Conservation (phyloP, 257 asterid species). For the Rubia yunnanensis region DNA sequence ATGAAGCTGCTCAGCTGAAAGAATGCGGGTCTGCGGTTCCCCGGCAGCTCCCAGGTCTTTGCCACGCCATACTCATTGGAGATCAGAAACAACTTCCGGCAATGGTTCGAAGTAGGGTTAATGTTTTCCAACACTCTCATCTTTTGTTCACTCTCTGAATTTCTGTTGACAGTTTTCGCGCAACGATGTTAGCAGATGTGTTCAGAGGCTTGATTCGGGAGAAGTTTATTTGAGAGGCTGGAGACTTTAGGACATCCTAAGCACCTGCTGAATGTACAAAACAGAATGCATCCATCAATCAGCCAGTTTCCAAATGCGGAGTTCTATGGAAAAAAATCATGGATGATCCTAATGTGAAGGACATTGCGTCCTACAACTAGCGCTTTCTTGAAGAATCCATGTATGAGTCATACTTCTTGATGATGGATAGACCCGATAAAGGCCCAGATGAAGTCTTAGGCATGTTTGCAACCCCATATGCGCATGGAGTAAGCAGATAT, state of each 20-base stretch:
- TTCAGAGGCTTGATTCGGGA: slow-evolving; percentile 42
- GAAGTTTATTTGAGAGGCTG: slow-evolving; percentile 74
- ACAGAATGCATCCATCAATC: slow-evolving; percentile 78
- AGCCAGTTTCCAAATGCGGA: slow-evolving; percentile 60
- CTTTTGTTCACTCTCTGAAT: not conserved
- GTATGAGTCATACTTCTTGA: slow-evolving; percentile 50
- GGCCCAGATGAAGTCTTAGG: no score
- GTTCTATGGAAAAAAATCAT: slow-evolving; percentile 41
- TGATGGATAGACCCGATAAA: no score
- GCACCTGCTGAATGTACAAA: slow-evolving; percentile 60
- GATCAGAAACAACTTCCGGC: slow-evolving; percentile 80
- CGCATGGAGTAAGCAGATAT: no score
- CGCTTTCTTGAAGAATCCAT: slow-evolving; percentile 35
- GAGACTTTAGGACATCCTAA: slow-evolving; percentile 44
- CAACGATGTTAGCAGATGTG: slow-evolving; percentile 33
- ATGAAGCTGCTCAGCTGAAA: slow-evolving; percentile 86
- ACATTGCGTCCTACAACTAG: slow-evolving; percentile 17
- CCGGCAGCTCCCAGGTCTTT: slow-evolving; percentile 51
- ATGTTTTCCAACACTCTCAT: not conserved
- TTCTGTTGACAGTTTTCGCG: no score
- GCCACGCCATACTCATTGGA: slow-evolving; percentile 71
- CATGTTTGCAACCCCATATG: no score
- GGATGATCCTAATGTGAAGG: slow-evolving; percentile 46
- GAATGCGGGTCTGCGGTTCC: slow-evolving; percentile 77
- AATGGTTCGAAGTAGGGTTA: slow-evolving; percentile 73